phyloP scores from a whole-genome alignment of 495 filamentous ascomycete genomes.

The Lepraria neglecta region DNA sequence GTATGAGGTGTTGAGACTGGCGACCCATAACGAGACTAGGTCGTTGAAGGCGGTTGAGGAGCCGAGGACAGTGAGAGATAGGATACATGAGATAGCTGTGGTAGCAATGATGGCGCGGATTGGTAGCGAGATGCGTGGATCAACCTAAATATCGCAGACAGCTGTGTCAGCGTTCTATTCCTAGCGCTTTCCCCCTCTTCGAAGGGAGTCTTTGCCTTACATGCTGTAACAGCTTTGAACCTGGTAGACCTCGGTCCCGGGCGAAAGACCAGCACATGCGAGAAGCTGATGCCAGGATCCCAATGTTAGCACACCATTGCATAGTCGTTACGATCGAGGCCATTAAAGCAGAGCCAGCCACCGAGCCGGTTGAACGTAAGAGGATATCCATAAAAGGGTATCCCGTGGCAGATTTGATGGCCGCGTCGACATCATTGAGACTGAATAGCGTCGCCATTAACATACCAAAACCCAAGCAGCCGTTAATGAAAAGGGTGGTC shows the following conservation, averaged over 20 bases:
- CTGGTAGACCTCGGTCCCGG: conserved; percentile 52
- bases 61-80: conserved; percentile 41
- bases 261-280: conserved; percentile 56
- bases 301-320: conserved; percentile 43
- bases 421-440: conserved; percentile 37
- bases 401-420: conserved; percentile 36
- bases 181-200: not conserved
- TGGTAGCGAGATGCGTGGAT: conserved; percentile 41
- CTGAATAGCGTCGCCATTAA: conserved; percentile 40
- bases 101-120: conserved; percentile 42
- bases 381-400: conserved; percentile 51
- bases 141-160: conserved; percentile 13
- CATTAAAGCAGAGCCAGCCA: conserved; percentile 42
- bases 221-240: conserved; percentile 4
- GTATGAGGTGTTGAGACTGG: conserved; percentile 39
- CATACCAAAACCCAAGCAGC: conserved; percentile 39
- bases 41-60: conserved; percentile 42
- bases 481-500: conserved; percentile 38
- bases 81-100: conserved; percentile 32
- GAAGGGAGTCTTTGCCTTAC: not conserved
- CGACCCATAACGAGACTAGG: conserved; percentile 37
- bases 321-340: conserved; percentile 42
- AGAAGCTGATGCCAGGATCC: conserved; percentile 46
- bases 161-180: not conserved
- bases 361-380: conserved; percentile 43